These are phyloP conservation scores for Fusarium haematococcum DNA, from an alignment of 2,329 filamentous ascomycete genomes.

Conservation along the genomic window DNA sequence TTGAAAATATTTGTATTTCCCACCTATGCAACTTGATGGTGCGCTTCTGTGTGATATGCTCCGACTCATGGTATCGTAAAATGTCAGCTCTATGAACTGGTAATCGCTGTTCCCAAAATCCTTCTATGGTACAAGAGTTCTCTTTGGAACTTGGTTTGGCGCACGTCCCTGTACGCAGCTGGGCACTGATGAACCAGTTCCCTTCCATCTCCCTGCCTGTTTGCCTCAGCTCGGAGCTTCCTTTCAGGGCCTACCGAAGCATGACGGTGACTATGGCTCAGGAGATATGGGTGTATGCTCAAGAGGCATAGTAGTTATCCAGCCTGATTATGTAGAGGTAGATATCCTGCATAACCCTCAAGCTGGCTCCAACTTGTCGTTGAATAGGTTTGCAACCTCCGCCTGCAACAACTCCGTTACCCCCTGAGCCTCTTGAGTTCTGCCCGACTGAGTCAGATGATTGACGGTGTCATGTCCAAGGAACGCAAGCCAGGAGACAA, in stretches of 20 bases:
- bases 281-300: background rate
- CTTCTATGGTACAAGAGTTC: slow-evolving; percentile 13
- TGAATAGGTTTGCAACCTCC: slow-evolving; percentile 50
- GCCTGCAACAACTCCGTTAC: slow-evolving; percentile 53
- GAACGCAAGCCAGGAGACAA: slow-evolving; percentile 52
- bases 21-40: slow-evolving; percentile 10
- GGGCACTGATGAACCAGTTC: background rate
- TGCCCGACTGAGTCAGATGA: slow-evolving; percentile 56
- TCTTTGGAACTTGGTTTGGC: background rate
- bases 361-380: slow-evolving; percentile 37
- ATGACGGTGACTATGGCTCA: background rate
- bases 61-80: slow-evolving; percentile 29
- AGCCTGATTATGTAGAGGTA: background rate
- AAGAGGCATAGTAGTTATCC: background rate
- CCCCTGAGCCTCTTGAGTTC: slow-evolving; percentile 55
- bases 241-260: background rate
- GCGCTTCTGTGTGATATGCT: background rate
- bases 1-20: slow-evolving; percentile 1
- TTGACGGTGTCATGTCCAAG: slow-evolving; percentile 62
- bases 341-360: slow-evolving; percentile 9
- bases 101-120: slow-evolving; percentile 11
- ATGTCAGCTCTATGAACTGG: slow-evolving; percentile 9
- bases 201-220: background rate
- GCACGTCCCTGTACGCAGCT: background rate
- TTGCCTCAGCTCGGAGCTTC: background rate